Conservation (phyloP, 2,329 filamentous ascomycete species). For the Cytospora piceicola region DNA sequence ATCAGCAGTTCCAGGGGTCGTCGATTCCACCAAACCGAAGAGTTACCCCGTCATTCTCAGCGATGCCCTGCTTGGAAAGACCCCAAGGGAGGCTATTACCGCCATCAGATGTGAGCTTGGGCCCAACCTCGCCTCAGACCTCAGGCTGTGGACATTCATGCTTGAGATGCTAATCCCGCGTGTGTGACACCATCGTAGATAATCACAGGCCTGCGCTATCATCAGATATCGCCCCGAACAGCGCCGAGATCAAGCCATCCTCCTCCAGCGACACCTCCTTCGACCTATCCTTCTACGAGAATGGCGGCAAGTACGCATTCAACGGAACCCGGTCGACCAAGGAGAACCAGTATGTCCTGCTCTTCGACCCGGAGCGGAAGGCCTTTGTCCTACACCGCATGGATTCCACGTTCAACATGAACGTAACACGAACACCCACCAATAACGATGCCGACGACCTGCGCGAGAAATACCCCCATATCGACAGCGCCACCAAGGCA, state of each 20-base stretch:
- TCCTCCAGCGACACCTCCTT: slow-evolving; percentile 53
- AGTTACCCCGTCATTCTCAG: slow-evolving; percentile 68
- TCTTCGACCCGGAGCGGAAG: slow-evolving; percentile 76
- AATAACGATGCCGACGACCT: slow-evolving; percentile 67
- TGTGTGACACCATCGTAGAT: slow-evolving; percentile 45
- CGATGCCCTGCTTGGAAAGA: slow-evolving; percentile 61
- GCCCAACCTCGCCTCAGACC: neutral
- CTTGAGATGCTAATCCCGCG: slow-evolving; percentile 29
- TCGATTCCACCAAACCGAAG: slow-evolving; percentile 64
- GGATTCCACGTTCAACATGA: slow-evolving; percentile 85
- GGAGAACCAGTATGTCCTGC: slow-evolving; percentile 65
- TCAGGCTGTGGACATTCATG: slow-evolving; percentile 9
- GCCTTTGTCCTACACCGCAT: slow-evolving; percentile 82
- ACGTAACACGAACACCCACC: slow-evolving; percentile 71
- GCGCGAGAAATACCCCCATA: slow-evolving; percentile 68
- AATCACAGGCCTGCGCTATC: slow-evolving; percentile 64
- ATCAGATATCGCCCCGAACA: slow-evolving; percentile 52
- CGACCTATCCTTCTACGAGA: slow-evolving; percentile 59
- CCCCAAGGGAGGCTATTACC: slow-evolving; percentile 62
- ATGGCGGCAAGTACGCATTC: slow-evolving; percentile 62
- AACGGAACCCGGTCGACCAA: slow-evolving; percentile 59
- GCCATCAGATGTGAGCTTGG: slow-evolving; percentile 61
- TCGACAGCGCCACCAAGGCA: slow-evolving; percentile 47
- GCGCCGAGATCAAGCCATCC: slow-evolving; percentile 54
- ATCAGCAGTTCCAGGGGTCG: slow-evolving; percentile 39